Evolutionary conservation across 2,329 filamentous ascomycete genomes (phyloP).

Genomic region (Botrytis galanthina): DNA sequence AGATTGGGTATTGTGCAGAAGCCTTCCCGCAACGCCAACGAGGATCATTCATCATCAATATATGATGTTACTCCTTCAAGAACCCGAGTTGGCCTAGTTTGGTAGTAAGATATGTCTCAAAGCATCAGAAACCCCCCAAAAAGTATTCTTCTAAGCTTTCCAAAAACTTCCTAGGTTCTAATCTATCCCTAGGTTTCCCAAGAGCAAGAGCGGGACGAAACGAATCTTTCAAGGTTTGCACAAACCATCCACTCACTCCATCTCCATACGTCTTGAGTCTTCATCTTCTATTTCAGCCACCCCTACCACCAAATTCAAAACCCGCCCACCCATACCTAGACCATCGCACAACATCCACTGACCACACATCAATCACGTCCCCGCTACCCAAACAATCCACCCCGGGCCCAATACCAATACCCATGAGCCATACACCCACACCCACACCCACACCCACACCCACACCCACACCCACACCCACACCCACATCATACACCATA

Average conservation of each 20-base stretch:
- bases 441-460: no score
- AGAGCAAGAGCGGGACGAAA: slow-evolving; percentile 19
- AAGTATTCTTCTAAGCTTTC: slow-evolving; percentile 5
- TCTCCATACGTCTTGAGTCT: not conserved
- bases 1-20: slow-evolving; percentile 21
- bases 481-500: no score
- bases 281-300: slow-evolving; percentile 15
- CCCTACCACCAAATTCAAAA: slow-evolving; percentile 11
- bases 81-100: not conserved
- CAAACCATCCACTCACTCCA: slow-evolving; percentile 13
- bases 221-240: slow-evolving; percentile 16
- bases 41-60: slow-evolving; percentile 21
- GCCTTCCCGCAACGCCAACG: slow-evolving; percentile 22
- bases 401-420: slow-evolving; percentile 7
- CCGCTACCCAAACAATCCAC: slow-evolving; percentile 13
- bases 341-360: slow-evolving; percentile 12
- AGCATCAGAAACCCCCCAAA: slow-evolving; percentile 8
- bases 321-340: slow-evolving; percentile 2
- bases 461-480: no score
- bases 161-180: slow-evolving; percentile 5
- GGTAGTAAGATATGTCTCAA: slow-evolving; percentile 13
- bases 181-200: slow-evolving; percentile 12
- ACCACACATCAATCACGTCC: slow-evolving; percentile 14
- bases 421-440: not conserved
- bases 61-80: slow-evolving; percentile 14